Evolutionary conservation across 352 stramenopile species (phyloP).

Genomic region (Globisporangium abappressorium): DNA sequence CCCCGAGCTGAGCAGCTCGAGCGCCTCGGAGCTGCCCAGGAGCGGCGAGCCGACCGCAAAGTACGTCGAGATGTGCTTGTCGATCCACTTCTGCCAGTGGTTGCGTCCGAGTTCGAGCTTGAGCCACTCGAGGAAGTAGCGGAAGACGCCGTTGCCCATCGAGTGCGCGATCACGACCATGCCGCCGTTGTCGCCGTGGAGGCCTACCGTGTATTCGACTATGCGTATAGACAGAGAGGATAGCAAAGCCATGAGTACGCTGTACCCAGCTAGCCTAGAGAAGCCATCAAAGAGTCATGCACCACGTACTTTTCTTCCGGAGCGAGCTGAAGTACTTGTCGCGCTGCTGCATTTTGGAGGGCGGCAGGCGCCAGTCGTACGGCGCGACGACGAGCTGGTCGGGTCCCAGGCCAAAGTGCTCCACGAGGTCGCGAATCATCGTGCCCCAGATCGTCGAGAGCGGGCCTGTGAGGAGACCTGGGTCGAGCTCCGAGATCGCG

Average conservation of each 20-base stretch:
- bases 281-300: neutral
- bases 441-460: slow-evolving; percentile 70
- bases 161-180: slow-evolving; percentile 80
- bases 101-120: slow-evolving; percentile 70
- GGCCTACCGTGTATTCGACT: slow-evolving; percentile 62
- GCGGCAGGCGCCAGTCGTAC: slow-evolving; percentile 82
- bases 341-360: slow-evolving; percentile 62
- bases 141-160: slow-evolving; percentile 77
- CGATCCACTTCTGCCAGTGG: slow-evolving; percentile 75
- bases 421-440: slow-evolving; percentile 62
- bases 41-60: slow-evolving; percentile 73
- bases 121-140: slow-evolving; percentile 83
- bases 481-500: slow-evolving; percentile 71
- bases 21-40: slow-evolving; percentile 61
- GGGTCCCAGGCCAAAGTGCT: slow-evolving; percentile 64
- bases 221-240: slow-evolving; percentile 9
- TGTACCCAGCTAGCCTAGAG: neutral
- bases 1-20: slow-evolving; percentile 68
- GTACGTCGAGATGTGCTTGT: slow-evolving; percentile 69
- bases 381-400: slow-evolving; percentile 69
- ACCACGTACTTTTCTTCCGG: slow-evolving; percentile 61
- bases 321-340: slow-evolving; percentile 75
- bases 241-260: no score
- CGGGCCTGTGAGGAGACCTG: slow-evolving; percentile 67
- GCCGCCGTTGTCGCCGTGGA: slow-evolving; percentile 41